phyloP scores from a whole-genome alignment of 768 basidiomycete genomes.

The Goffeauzyma gilvescens region DNA sequence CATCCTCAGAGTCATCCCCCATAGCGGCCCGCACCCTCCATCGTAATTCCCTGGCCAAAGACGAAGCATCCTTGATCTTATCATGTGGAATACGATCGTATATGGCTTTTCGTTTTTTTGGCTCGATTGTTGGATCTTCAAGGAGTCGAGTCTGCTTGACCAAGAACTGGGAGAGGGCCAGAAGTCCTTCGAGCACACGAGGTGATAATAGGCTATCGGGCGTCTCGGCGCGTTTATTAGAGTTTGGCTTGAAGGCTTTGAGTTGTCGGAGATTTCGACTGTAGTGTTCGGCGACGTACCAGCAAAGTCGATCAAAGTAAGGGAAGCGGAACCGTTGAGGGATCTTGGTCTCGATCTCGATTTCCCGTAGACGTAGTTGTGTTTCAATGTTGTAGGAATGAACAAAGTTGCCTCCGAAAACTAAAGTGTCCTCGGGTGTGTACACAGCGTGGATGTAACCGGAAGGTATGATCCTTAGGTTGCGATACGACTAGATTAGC shows the following conservation, averaged over 20 bases:
- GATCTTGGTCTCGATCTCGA: slow-evolving; percentile 80
- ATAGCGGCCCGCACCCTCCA: slow-evolving; percentile 47
- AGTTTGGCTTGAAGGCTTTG: slow-evolving; percentile 13
- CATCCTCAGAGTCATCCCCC: slow-evolving; percentile 9
- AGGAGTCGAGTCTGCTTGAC: slow-evolving; percentile 55
- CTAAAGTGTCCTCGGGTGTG: slow-evolving; percentile 77
- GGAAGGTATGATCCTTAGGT: slow-evolving; percentile 55
- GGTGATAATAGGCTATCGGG: slow-evolving; percentile 17
- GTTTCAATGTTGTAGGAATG: slow-evolving; percentile 72
- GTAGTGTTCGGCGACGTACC: slow-evolving; percentile 75
- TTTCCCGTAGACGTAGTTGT: slow-evolving; percentile 77
- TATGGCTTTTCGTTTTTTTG: slow-evolving; percentile 53
- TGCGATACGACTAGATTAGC: background rate
- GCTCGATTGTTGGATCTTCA: slow-evolving; percentile 43
- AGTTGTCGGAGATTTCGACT: slow-evolving; percentile 43
- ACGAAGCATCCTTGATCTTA: slow-evolving; percentile 60
- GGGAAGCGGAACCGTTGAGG: slow-evolving; percentile 84
- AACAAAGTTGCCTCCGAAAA: slow-evolving; percentile 93
- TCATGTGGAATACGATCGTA: slow-evolving; percentile 66
- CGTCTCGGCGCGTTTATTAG: background rate
- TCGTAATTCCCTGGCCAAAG: slow-evolving; percentile 60
- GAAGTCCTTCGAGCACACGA: slow-evolving; percentile 53
- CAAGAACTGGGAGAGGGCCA: slow-evolving; percentile 56
- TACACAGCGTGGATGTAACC: slow-evolving; percentile 97
- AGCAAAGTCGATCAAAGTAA: slow-evolving; percentile 59